Conservation (phyloP, 2,329 filamentous ascomycete species). For the Sclerotinia borealis region DNA sequence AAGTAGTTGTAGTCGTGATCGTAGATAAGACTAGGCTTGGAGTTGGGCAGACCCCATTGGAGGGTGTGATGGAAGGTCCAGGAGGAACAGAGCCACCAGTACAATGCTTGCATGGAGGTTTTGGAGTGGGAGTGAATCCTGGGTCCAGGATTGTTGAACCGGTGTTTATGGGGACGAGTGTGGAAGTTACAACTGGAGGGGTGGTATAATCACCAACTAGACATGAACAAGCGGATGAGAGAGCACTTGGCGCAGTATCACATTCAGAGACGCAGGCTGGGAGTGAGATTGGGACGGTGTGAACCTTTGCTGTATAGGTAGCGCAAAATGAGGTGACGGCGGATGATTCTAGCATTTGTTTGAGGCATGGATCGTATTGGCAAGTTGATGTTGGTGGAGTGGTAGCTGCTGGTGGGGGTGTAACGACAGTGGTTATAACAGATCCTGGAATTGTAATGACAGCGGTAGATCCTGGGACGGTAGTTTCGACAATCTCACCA, state of each 20-base stretch:
- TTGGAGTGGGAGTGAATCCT: background rate
- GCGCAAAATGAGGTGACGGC: conserved; percentile 18
- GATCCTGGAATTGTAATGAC: background rate
- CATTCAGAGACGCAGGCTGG: conserved; percentile 18
- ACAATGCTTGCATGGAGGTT: background rate
- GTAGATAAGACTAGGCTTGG: background rate
- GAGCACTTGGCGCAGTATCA: conserved; percentile 12
- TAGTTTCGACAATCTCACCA: background rate
- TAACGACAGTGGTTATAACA: background rate
- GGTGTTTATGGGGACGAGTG: background rate
- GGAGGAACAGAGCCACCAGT: background rate
- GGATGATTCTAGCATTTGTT: conserved; percentile 17
- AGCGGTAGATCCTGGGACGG: background rate
- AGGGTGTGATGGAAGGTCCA: background rate
- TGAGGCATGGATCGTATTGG: conserved; percentile 20
- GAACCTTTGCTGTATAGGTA: conserved; percentile 18
- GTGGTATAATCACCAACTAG: background rate
- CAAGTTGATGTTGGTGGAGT: conserved; percentile 3
- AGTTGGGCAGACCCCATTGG: background rate
- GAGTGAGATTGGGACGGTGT: conserved; percentile 16
- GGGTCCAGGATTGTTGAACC: background rate
- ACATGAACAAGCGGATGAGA: conserved; percentile 23
- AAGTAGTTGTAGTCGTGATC: conserved; percentile 2
- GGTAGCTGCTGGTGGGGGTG: background rate
- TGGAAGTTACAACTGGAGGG: background rate